Evolutionary conservation across 306 rosid species (phyloP).

Genomic region (Chamaecrista fasciculata): DNA sequence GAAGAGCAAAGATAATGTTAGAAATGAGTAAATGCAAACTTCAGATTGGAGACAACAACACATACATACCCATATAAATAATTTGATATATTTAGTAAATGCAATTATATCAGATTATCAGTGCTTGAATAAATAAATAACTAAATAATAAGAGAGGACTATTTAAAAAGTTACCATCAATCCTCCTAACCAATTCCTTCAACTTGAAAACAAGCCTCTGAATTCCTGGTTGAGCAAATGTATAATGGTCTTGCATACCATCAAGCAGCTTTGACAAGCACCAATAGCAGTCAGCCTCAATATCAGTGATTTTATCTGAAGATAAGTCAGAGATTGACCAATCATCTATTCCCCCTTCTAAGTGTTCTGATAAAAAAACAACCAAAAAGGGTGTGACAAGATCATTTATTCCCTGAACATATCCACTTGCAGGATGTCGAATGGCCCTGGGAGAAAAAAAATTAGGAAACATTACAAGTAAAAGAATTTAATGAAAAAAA

Average conservation of each 20-base stretch:
- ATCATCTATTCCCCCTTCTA: constrained; percentile 67
- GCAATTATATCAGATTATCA: constrained; percentile 16
- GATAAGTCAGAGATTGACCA: constrained; percentile 78
- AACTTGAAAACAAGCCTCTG: constrained; percentile 93
- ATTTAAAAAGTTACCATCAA: constrained; percentile 63
- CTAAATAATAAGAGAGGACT: not conserved
- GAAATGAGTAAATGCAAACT: not conserved
- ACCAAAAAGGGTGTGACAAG: constrained; percentile 90
- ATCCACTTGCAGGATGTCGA: constrained; percentile 99
- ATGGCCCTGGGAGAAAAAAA: constrained; percentile 74
- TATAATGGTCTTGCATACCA: constrained; percentile 98
- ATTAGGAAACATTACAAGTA: constrained; percentile 29
- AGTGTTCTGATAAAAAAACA: constrained; percentile 83
- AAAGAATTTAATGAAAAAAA: too few species aligned
- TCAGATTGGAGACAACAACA: not conserved
- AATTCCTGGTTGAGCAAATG: constrained; percentile 98
- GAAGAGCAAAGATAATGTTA: not conserved
- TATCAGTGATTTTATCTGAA: constrained; percentile 56
- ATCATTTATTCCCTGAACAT: constrained; percentile 98
- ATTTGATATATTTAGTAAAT: not conserved
- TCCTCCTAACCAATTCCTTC: constrained; percentile 90
- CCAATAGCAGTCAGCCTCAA: constrained; percentile 97
- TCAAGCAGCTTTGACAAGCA: constrained; percentile 89
- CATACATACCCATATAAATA: constrained; percentile 22
- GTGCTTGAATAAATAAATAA: too few species aligned